Evolutionary conservation across 208 protist species (phyloP).

Genomic region (Vickermania spadyakhi): DNA sequence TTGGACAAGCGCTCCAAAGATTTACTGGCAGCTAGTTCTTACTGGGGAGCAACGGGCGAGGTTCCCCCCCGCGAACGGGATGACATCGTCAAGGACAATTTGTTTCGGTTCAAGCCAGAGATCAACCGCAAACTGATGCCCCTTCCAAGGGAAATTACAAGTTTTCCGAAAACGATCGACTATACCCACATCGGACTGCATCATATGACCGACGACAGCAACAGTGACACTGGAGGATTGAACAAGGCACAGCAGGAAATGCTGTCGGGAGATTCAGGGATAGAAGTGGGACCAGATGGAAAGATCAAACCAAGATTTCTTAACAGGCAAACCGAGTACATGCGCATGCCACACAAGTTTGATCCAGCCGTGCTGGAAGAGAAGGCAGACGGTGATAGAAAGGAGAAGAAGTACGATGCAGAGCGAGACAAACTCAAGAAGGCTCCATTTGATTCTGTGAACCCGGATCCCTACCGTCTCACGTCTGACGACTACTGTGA

Average conservation of each 20-base stretch:
- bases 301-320: conserved; percentile 56
- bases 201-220: conserved; percentile 28
- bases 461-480: conserved; percentile 56
- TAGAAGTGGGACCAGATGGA: conserved; percentile 1
- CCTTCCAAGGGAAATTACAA: conserved; percentile 66
- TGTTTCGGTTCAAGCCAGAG: conserved; percentile 65
- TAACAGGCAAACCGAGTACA: conserved; percentile 42
- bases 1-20: conserved; percentile 33
- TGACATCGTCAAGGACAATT: conserved; percentile 39
- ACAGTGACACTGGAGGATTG: conserved; percentile 23
- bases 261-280: conserved; percentile 11
- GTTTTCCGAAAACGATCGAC: conserved; percentile 59
- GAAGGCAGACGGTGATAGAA: conserved; percentile 31
- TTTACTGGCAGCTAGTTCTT: conserved; percentile 73
- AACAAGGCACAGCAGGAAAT: conserved; percentile 56
- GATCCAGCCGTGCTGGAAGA: conserved; percentile 50
- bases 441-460: conserved; percentile 27
- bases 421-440: conserved; percentile 33
- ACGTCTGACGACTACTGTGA: conserved; percentile 86
- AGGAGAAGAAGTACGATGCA: conserved; percentile 23
- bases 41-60: conserved; percentile 71
- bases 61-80: conserved; percentile 68
- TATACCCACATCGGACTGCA: conserved; percentile 64
- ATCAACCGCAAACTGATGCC: conserved; percentile 82
- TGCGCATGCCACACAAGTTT: conserved; percentile 52